Percentiles rank a stretch among this genome's conserved stretches.
Conservation (phyloP, 1,284 basidiomycete species). For the Apiotrichum laibachii region DNA sequence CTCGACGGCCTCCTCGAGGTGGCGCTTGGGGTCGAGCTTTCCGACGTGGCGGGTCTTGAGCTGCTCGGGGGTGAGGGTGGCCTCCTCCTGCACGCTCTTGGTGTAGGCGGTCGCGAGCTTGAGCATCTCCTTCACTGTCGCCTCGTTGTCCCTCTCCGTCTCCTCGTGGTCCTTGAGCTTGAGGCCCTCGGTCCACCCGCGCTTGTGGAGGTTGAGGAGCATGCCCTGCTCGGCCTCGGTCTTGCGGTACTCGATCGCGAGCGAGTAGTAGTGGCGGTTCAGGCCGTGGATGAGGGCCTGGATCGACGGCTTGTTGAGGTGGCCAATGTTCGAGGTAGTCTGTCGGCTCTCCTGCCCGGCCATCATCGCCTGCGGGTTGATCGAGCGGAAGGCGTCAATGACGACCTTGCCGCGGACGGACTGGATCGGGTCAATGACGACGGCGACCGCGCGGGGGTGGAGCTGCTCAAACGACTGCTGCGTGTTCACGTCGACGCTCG, state of each 20-base stretch:
- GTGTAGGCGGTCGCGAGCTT: constrained; percentile 86
- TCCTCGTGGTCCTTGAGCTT: constrained; percentile 82
- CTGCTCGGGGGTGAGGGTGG: constrained; percentile 82
- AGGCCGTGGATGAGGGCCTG: constrained; percentile 94
- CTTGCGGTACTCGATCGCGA: constrained; percentile 94
- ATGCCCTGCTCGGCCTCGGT: constrained; percentile 96
- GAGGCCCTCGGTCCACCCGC: constrained; percentile 95
- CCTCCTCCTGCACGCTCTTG: constrained; percentile 93
- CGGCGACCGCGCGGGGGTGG: constrained; percentile 90
- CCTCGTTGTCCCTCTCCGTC: constrained; percentile 82
- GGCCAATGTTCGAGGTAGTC: constrained; percentile 97
- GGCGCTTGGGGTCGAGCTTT: constrained; percentile 95
- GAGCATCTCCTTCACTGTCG: constrained; percentile 93
- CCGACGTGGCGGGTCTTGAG: constrained; percentile 95
- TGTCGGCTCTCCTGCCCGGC: constrained; percentile 92
- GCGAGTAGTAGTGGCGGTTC: constrained; percentile 91
- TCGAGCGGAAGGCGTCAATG: constrained; percentile 97
- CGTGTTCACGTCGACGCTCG: constrained; percentile 98
- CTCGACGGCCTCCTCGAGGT: constrained; percentile 94
- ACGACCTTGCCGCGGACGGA: constrained; percentile 99
- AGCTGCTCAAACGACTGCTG: constrained; percentile 96
- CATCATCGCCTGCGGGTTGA: constrained; percentile 76
- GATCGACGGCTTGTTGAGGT: constrained; percentile 97
- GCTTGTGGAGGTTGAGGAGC: constrained; percentile 95
- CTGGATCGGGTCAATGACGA: constrained; percentile 98